phyloP scores from a whole-genome alignment of 1,284 basidiomycete species.

The Crucibulum parvulum region DNA sequence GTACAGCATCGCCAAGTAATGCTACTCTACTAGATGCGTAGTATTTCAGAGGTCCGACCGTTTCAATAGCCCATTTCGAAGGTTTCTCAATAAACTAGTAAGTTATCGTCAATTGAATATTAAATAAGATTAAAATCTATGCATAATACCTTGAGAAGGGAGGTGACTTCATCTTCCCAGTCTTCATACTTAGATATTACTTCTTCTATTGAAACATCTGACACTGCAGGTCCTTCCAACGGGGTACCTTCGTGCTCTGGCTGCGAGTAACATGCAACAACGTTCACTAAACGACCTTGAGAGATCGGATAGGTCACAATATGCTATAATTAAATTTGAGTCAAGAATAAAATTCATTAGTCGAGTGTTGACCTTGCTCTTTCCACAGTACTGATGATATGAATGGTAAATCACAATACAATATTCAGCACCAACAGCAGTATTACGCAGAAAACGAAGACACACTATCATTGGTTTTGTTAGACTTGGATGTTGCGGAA shows the following conservation, averaged over 20 bases:
- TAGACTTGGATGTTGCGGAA: slow-evolving; percentile 42
- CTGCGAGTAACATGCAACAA: slow-evolving; percentile 43
- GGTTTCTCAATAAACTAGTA: neutral
- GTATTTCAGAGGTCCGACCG: neutral
- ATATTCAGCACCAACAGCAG: neutral
- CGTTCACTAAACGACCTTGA: slow-evolving; percentile 47
- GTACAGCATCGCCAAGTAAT: slow-evolving; percentile 1
- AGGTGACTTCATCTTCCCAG: slow-evolving; percentile 50
- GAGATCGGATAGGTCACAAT: slow-evolving; percentile 52
- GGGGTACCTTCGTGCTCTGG: slow-evolving; percentile 39
- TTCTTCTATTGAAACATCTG: slow-evolving; percentile 35
- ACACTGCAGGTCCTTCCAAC: slow-evolving; percentile 42
- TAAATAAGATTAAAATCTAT: neutral
- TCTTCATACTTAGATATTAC: slow-evolving; percentile 34
- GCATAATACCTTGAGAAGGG: slow-evolving; percentile 43
- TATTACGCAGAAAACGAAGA: slow-evolving; percentile 10
- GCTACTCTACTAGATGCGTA: neutral
- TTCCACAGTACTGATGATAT: slow-evolving; percentile 47
- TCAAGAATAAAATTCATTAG: neutral
- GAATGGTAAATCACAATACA: slow-evolving; percentile 3
- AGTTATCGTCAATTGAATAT: neutral
- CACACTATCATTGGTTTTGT: slow-evolving; percentile 40
- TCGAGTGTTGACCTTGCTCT: slow-evolving; percentile 35
- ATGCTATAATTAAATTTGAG: slow-evolving; percentile 35
- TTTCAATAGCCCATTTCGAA: neutral